Base-by-base conservation (phyloP, 1,284 basidiomycete species). In the Tilletia walkeri region DNA sequence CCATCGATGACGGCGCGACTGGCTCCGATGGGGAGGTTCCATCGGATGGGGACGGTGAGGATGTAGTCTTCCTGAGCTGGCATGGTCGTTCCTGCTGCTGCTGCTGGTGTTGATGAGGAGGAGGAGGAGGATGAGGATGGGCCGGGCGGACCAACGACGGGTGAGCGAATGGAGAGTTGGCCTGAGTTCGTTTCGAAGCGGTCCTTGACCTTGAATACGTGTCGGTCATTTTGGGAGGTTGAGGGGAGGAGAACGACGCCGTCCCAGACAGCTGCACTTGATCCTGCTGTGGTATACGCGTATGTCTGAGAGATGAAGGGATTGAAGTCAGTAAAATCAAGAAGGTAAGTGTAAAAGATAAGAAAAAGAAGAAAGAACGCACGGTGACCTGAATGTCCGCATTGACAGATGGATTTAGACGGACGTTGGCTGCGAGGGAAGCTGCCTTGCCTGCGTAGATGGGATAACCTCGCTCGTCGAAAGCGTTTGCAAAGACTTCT, bases 241-340 rank as follows among this genome's bases (percentile, higher is more conserved):
- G 67, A 72, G 3, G 79, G 79, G 10, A 78, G 74, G 20, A 80
- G 61, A 14, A 78, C 74, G 56, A 75, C 69, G 38, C 77, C 78
- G 69, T 80, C 72, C 79, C 79, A 80, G 0, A 77, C 73, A 24
- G 77, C 76, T 39, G 79, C 79, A n/a, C 76, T 74, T 3, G 79
- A 73, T 16, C 79, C 79, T 0, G 75, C 67, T 10, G 78, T 77
- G 38, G 78, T 80, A 54, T 79, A 73, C 7, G 78, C 78, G 5
- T 76, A 76, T 56, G 79, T 75, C 77, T 74, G 67, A 34, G 39
- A 30, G 24, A 30, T 30, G 24, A 67, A 66, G 10, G 9, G 53
- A 14, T 45, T 9, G 41, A 45, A 45, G 20, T 10, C 50, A 7
- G 6, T 14, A 7, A 7, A 1, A n/a, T 12, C 16, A 67, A 5